A percentile compares a stretch with the other conserved stretches of the same genome.
phyloP scores from a whole-genome alignment of 2,329 filamentous ascomycete species.

The Rachicladosporium sp. region DNA sequence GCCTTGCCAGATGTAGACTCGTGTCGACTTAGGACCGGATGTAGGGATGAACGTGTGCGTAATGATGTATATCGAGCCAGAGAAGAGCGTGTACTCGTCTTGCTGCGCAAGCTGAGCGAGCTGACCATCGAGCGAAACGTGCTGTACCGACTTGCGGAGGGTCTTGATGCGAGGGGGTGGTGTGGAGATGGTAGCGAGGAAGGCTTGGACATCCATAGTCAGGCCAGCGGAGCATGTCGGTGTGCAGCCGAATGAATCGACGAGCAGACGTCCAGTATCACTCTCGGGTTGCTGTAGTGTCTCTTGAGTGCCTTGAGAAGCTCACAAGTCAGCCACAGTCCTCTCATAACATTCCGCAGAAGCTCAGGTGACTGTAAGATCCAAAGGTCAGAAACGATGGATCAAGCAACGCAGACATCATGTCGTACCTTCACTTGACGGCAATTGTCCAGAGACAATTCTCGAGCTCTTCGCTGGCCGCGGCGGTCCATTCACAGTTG shows the following conservation, averaged over 20 bases:
- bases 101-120: slow-evolving; percentile 59
- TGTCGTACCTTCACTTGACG: no score
- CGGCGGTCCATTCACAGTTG: slow-evolving; percentile 11
- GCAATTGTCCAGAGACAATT: slow-evolving; percentile 24
- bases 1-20: no score
- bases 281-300: slow-evolving; percentile 17
- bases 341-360: no score
- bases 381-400: no score
- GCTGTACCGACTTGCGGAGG: slow-evolving; percentile 60
- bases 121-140: slow-evolving; percentile 67
- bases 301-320: no score
- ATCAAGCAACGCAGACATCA: no score
- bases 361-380: no score
- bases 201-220: slow-evolving; percentile 59
- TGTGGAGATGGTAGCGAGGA: slow-evolving; percentile 40
- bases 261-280: slow-evolving; percentile 47
- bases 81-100: slow-evolving; percentile 78
- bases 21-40: slow-evolving; percentile 45
- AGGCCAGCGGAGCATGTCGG: slow-evolving; percentile 43
- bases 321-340: no score
- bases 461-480: slow-evolving; percentile 28
- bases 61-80: slow-evolving; percentile 82
- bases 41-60: slow-evolving; percentile 59
- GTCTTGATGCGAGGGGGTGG: slow-evolving; percentile 45
- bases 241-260: slow-evolving; percentile 66